phyloP scores from a whole-genome alignment of 768 basidiomycete genomes.

The Naganishia antarctica region DNA sequence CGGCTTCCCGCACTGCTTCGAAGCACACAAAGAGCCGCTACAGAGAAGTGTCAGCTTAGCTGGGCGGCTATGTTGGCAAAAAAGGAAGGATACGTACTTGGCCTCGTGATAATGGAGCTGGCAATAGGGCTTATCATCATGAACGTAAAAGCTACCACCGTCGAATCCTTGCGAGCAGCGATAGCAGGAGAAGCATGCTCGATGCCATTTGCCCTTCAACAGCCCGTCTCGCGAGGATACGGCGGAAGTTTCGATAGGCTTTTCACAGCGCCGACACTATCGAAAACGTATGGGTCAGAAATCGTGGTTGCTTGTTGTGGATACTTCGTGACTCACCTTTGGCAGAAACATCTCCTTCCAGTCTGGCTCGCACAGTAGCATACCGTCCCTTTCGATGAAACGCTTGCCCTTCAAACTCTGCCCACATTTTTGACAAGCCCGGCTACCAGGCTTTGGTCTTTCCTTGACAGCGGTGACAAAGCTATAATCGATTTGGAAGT shows the following conservation, averaged over 20 bases:
- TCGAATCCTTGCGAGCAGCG: constrained; percentile 84
- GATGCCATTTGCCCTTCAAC: constrained; percentile 91
- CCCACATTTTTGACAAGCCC: constrained; percentile 64
- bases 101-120: constrained; percentile 89
- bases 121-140: constrained; percentile 83
- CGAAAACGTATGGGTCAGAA: not conserved
- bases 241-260: constrained; percentile 83
- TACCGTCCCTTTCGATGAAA: constrained; percentile 68
- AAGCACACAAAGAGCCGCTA: constrained; percentile 72
- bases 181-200: constrained; percentile 82
- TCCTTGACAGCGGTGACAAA: not conserved
- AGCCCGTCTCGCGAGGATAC: constrained; percentile 89
- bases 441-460: constrained; percentile 27
- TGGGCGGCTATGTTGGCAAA: constrained; percentile 1
- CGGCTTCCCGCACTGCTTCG: constrained; percentile 71
- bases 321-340: constrained; percentile 57
- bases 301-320: constrained; percentile 20
- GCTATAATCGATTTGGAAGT: not conserved
- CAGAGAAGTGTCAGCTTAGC: not conserved
- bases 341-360: constrained; percentile 97
- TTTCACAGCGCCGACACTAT: constrained; percentile 79
- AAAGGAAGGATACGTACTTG: constrained; percentile 53
- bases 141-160: constrained; percentile 85
- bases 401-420: constrained; percentile 69
- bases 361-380: constrained; percentile 79